Conservation (phyloP, 2,329 filamentous ascomycete species). For the Mollisiaceae sp. region DNA sequence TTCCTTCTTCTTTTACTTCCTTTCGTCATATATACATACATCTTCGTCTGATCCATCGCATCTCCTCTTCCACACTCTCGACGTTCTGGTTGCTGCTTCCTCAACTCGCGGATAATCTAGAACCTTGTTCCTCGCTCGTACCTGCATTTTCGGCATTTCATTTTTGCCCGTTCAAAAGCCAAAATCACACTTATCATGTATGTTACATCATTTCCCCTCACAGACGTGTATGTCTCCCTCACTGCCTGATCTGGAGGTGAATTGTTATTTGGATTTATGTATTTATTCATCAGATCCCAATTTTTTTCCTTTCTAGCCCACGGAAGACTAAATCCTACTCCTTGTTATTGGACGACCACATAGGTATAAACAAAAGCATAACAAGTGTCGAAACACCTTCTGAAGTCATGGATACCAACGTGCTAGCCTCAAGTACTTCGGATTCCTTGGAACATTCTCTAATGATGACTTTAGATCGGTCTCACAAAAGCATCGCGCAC, state of each 20-base stretch:
- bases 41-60: background rate
- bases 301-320: background rate
- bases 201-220: background rate
- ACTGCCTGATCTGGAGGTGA: background rate
- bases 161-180: background rate
- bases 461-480: background rate
- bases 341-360: background rate
- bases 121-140: background rate
- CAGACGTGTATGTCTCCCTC: background rate
- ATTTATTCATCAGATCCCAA: background rate
- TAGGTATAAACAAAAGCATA: background rate
- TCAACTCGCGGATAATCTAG: background rate
- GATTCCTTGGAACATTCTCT: background rate
- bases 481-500: background rate
- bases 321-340: background rate
- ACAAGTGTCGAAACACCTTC: background rate
- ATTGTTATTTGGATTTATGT: background rate
- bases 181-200: background rate
- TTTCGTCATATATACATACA: background rate
- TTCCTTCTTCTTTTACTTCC: background rate
- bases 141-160: slow-evolving; percentile 5
- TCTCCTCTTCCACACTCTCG: background rate
- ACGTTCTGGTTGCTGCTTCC: background rate
- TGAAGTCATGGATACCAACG: background rate
- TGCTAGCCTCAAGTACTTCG: background rate